Evolutionary conservation across 2,329 filamentous ascomycete species (phyloP).

Genomic region (Neofusicoccum ribis): DNA sequence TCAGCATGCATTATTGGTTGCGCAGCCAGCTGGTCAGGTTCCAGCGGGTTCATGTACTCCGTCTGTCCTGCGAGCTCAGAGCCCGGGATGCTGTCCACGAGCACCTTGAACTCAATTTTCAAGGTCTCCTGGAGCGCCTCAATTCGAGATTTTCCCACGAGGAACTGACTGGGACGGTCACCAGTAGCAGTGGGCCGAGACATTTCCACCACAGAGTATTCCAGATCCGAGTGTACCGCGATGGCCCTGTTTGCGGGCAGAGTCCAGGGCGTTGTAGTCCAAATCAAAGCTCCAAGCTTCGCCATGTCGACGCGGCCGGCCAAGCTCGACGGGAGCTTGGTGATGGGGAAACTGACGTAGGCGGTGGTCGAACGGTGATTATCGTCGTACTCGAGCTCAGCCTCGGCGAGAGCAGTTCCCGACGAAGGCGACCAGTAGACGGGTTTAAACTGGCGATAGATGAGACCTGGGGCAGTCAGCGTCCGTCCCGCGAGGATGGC

Average conservation of each 20-base stretch:
- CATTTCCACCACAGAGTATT: constrained; percentile 66
- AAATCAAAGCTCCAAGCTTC: constrained; percentile 78
- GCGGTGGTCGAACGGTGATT: constrained; percentile 70
- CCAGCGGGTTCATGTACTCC: constrained; percentile 59
- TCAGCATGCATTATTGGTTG: constrained; percentile 79
- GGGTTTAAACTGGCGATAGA: constrained; percentile 77
- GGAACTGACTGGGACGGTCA: constrained; percentile 47
- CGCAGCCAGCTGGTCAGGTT: constrained; percentile 54
- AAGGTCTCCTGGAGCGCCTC: constrained; percentile 48
- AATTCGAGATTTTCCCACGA: constrained; percentile 72
- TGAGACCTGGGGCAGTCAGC: constrained; percentile 53
- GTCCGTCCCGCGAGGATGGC: neutral
- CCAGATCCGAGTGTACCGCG: constrained; percentile 72
- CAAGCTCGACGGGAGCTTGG: constrained; percentile 43
- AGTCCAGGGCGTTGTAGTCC: constrained; percentile 99
- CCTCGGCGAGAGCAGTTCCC: constrained; percentile 76
- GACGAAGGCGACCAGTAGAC: constrained; percentile 87
- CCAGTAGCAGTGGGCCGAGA: constrained; percentile 29
- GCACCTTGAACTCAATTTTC: constrained; percentile 43
- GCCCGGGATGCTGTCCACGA: constrained; percentile 62
- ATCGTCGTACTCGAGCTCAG: constrained; percentile 81
- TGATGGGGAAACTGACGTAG: constrained; percentile 77
- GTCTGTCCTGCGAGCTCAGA: constrained; percentile 62
- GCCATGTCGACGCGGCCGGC: constrained; percentile 27
- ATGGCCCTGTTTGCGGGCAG: constrained; percentile 90